Evolutionary conservation across 495 filamentous ascomycete species (phyloP), one percentile per base, ranked within the genome.

Genomic region (Xylaria acuta): DNA sequence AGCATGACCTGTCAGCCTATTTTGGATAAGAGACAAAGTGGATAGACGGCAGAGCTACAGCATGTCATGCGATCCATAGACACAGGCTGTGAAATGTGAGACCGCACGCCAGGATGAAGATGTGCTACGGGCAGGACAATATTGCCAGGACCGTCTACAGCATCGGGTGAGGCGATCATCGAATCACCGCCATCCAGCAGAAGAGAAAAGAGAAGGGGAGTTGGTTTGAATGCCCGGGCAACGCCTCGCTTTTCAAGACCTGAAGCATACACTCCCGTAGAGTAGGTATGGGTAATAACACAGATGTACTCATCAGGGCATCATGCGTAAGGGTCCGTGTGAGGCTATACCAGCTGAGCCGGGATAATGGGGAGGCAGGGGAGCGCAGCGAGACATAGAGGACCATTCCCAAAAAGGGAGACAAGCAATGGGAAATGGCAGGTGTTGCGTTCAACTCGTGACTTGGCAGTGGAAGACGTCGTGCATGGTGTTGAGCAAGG

Each of bases 391-490:
- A 64, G 69, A 54, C 58, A 64, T 51, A 25, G 47, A 63, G 38
- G 38, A 34, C 36, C 3, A 56, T 45, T 64, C 36, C 47, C 34
- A 30, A 64, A 64, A 71, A 34, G 59, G 65, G 45, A 71, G 59
- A 62, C 69, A 56, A 45, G 14, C 34, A 64, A 70, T 63, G 45
- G 60, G 25, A 64, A 43, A 47, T 45, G 62, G 47, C 47, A 71
- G 69, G 25, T 64, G 25, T 56, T 71, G 60, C 69, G 36, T 34
- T 64, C 22, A 36, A 63, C n/a, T 22, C 27, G 27, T 38, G 45
- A 56, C 60, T 64, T 71, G 69, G 69, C 49, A 25, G 58, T 66
- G 38, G 75, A 79, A 82, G 75, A 79, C 79, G 73, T 74, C 76
- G 77, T 82, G 79, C 75, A 79, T 80, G 64, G 34, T 59, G 49